Evolutionary conservation across 2,329 filamentous ascomycete species (phyloP), one percentile per base, ranked within the genome.

Genomic region (Ceratocystiopsis minuta): DNA sequence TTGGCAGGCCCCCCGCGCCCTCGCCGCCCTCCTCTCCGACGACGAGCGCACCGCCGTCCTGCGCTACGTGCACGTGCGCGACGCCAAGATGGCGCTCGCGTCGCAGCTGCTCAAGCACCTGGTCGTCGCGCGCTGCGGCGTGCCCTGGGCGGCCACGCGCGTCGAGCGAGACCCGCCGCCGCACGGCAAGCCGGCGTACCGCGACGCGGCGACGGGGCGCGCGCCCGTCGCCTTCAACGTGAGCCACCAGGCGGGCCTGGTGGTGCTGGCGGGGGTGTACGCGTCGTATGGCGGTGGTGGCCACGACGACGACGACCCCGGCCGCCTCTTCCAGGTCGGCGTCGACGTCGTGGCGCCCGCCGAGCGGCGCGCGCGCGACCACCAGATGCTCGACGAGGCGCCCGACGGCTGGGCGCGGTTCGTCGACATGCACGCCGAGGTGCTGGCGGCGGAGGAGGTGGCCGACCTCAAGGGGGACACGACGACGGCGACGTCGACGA

Each of bases 281-380:
- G 54, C 53, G 16, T n/a, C n/a, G n/a, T n/a, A n/a, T n/a, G 57
- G 59, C 51, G 51, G 40, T 17, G 43, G 41, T 39, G 16, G 11
- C 6, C 50, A 57, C 16, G 58, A 77, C 40, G 50, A 45, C 6
- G 45, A 34, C n/a, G 24, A n/a, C 53, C 24, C 5, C 24, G 24
- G 24, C 24, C 4, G 24, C 24, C 24, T 28, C 40, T 52, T 59
- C 16, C 60, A 79, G 37, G 66, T 85, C 0, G 82, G 82, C 37
- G 70, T 80, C 3, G 82, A 88, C 55, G 65, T 88, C n/a, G 80
- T 86, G 4, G 83, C 78, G 55, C 75, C 78, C 2, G 67, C 69
- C 43, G 82, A 88, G 63, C 68, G 82, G 24, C 67, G 74, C 41
- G 63, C 62, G n/a, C 70, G 69, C 16, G 75, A 82, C 57, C 65